These are phyloP conservation scores for Anaeromyces robustus DNA, from an alignment of 192 early-diverging fungal species.

Conservation along the genomic window DNA sequence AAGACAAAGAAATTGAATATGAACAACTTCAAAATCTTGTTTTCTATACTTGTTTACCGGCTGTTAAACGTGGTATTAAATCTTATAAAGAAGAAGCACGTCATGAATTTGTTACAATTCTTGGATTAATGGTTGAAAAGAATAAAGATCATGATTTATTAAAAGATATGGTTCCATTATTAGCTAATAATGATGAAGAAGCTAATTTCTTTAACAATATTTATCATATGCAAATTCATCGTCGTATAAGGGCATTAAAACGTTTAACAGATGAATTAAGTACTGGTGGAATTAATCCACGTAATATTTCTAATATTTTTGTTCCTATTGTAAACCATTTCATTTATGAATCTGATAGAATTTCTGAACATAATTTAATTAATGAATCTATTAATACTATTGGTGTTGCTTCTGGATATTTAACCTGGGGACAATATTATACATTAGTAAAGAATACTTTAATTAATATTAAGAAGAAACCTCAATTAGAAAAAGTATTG, in stretches of 20 bases:
- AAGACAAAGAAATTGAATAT: constrained; percentile 3
- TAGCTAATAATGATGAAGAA: constrained; percentile 69
- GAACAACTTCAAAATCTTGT: constrained; percentile 29
- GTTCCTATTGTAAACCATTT: constrained; percentile 78
- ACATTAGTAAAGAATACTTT: constrained; percentile 56
- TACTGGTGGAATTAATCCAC: constrained; percentile 21
- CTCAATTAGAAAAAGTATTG: constrained; percentile 64
- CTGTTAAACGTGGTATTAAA: constrained; percentile 51
- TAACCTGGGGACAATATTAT: constrained; percentile 82
- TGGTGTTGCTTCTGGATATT: constrained; percentile 40
- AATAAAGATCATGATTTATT: constrained; percentile 33
- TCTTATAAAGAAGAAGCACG: constrained; percentile 35
- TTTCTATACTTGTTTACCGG: constrained; percentile 46
- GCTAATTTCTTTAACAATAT: constrained; percentile 92
- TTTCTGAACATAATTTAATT: constrained; percentile 55
- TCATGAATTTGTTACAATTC: constrained; percentile 48
- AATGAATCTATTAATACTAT: constrained; percentile 68
- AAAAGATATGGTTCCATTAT: constrained; percentile 39
- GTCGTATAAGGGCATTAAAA: constrained; percentile 67
- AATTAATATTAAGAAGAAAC: constrained; percentile 37
- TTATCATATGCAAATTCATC: constrained; percentile 87
- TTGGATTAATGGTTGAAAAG: constrained; percentile 33
- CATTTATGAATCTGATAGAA: constrained; percentile 57
- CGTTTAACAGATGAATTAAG: constrained; percentile 39
- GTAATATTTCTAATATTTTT: constrained; percentile 52